These are phyloP conservation scores for Ophiostoma fasciatum DNA, from an alignment of 2,329 filamentous ascomycete genomes.

Conservation along the genomic window DNA sequence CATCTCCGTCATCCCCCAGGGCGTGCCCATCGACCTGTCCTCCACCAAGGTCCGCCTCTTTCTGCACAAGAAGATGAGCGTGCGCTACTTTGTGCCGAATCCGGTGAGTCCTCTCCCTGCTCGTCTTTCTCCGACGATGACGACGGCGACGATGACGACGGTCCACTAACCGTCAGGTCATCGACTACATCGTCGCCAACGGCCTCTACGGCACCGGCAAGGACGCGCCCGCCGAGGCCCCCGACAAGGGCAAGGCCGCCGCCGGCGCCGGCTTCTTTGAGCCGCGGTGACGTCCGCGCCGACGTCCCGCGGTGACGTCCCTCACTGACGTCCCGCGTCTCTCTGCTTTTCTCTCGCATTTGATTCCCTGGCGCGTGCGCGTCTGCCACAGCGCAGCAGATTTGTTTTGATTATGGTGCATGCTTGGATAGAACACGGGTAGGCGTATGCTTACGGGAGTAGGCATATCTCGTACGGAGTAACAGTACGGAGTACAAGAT, in stretches of 20 bases:
- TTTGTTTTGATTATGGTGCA: too few species aligned
- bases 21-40: slow-evolving; percentile 75
- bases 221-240: slow-evolving; percentile 1
- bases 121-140: neutral
- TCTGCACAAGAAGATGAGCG: slow-evolving; percentile 64
- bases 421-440: too few species aligned
- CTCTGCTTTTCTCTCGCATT: too few species aligned
- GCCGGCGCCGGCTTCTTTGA: neutral
- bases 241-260: slow-evolving; percentile 1
- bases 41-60: slow-evolving; percentile 71
- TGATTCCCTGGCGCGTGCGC: too few species aligned
- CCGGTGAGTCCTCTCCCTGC: slow-evolving; percentile 3
- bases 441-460: too few species aligned
- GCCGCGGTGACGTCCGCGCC: neutral
- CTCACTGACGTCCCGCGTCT: too few species aligned
- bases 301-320: too few species aligned
- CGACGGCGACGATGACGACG: too few species aligned
- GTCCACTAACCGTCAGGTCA: slow-evolving; percentile 6
- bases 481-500: too few species aligned
- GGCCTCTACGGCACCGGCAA: slow-evolving; percentile 9
- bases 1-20: slow-evolving; percentile 74
- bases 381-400: too few species aligned
- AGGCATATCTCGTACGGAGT: too few species aligned
- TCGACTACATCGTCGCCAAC: slow-evolving; percentile 10
- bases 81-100: slow-evolving; percentile 43